Evolutionary conservation across 1,284 basidiomycete genomes (phyloP), one percentile per base, ranked within the genome.

Genomic region (Malassezia brasiliensis): DNA sequence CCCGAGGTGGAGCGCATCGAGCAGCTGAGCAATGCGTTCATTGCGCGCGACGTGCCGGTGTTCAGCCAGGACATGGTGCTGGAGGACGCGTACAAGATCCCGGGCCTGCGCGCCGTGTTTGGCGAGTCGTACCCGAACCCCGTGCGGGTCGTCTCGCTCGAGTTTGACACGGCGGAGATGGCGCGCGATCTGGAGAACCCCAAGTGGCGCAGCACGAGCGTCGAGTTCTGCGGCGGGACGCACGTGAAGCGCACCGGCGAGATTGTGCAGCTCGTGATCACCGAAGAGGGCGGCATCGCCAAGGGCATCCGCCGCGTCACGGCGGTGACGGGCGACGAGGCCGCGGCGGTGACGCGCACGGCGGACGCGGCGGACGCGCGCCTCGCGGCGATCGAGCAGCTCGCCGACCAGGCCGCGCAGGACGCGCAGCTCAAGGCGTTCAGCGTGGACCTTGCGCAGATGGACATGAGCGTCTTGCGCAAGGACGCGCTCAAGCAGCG

Each of bases 201-300:
- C 6, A 88, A 86, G 77, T 99, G 93, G 93, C 79, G 86, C 42
- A 78, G 77, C 25, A 94, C 91, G 8, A 90, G 87, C 75, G 83
- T 94, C 64, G 94, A 98, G 77, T 94, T 98, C 74, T 98, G 93
- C 76, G 93, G 93, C 77, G 93, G 93, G 76, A 98, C 94, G 0
- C 93, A 99, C 75, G 94, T 98, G 52, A 81, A 83, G 28, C 87
- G 86, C 77, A 98, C 93, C 0, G 89, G 90, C 25, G 90, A 93
- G 65, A 98, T 99, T 80, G 89, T 90, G 76, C 84, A 88, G 72
- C 87, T 99, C 73, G 85, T 94, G 50, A 86, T 99, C 62, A 85
- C 83, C 28, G 93, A 98, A 73, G 94, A 98, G 77, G 87, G 87
- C 7, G 91, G 91, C 45, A 98, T 98, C 65, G 94, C 93, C 30